Conservation (phyloP, 441 rosid genomes). For the Daphne laureola region DNA sequence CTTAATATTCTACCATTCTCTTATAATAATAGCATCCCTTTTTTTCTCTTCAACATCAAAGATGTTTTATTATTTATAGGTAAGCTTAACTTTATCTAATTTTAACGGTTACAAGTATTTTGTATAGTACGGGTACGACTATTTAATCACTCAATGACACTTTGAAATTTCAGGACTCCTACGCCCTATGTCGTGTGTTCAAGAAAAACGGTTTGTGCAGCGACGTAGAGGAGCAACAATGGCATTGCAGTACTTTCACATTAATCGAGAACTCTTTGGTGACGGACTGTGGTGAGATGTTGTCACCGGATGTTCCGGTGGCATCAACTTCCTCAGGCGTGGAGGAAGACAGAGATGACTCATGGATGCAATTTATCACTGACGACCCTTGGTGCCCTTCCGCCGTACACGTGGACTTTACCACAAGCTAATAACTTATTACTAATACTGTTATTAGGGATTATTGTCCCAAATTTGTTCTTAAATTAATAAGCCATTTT, state of each 20-base stretch:
- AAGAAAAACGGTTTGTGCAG: conserved; percentile 81
- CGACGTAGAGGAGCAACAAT: conserved; percentile 66
- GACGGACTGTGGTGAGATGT: conserved; percentile 37
- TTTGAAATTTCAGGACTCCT: conserved; percentile 52
- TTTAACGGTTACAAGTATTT: too few species aligned
- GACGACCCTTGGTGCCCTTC: conserved; percentile 82
- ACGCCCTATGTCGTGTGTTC: conserved; percentile 91
- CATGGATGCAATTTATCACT: conserved; percentile 98
- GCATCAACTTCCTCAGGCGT: conserved; percentile 34
- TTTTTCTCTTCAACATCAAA: too few species aligned
- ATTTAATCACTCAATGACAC: not conserved
- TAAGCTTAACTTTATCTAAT: too few species aligned
- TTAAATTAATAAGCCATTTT: too few species aligned
- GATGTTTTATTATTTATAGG: too few species aligned
- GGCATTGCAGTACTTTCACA: conserved; percentile 34
- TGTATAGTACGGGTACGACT: too few species aligned
- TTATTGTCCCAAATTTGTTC: too few species aligned
- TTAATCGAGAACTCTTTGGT: conserved; percentile 37
- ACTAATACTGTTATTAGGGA: not conserved
- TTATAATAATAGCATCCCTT: too few species aligned
- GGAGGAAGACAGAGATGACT: conserved; percentile 78
- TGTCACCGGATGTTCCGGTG: conserved; percentile 65
- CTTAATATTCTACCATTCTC: too few species aligned
- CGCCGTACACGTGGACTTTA: conserved; percentile 17
- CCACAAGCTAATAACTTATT: conserved; percentile 12